These are phyloP conservation scores for Russula emetica DNA, from an alignment of 768 basidiomycete species.

Conservation along the genomic window DNA sequence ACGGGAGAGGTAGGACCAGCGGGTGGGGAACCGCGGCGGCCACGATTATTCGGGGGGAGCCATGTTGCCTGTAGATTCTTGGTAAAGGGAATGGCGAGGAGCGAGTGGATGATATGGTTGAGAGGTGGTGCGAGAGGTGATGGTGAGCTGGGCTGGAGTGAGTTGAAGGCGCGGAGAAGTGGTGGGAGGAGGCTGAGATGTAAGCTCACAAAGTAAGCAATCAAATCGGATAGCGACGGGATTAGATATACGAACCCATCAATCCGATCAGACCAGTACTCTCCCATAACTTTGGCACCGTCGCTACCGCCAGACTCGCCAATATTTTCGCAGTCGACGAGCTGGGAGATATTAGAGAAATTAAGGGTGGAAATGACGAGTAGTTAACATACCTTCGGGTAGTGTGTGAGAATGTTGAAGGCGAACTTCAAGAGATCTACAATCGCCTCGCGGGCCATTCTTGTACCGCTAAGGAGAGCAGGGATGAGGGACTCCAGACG, in stretches of 20 bases:
- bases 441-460: constrained; percentile 66
- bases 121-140: constrained; percentile 69
- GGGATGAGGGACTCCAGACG: constrained; percentile 58
- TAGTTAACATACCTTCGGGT: constrained; percentile 58
- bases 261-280: constrained; percentile 69
- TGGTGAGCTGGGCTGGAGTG: constrained; percentile 57
- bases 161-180: constrained; percentile 63
- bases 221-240: not conserved
- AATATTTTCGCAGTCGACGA: constrained; percentile 24
- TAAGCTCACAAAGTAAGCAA: constrained; percentile 2
- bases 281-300: constrained; percentile 52
- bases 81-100: constrained; percentile 73
- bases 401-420: constrained; percentile 77
- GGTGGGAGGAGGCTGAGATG: constrained; percentile 50
- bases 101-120: constrained; percentile 72
- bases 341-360: constrained; percentile 13
- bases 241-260: constrained; percentile 48
- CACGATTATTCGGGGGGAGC: constrained; percentile 45
- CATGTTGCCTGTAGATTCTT: constrained; percentile 54
- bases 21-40: constrained; percentile 35
- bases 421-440: constrained; percentile 79
- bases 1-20: constrained; percentile 34
- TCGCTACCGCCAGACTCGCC: constrained; percentile 19
- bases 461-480: constrained; percentile 47
- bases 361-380: not conserved